Evolutionary conservation across 2,329 filamentous ascomycete genomes (phyloP).

Genomic region (Pseudogymnoascus sp.): DNA sequence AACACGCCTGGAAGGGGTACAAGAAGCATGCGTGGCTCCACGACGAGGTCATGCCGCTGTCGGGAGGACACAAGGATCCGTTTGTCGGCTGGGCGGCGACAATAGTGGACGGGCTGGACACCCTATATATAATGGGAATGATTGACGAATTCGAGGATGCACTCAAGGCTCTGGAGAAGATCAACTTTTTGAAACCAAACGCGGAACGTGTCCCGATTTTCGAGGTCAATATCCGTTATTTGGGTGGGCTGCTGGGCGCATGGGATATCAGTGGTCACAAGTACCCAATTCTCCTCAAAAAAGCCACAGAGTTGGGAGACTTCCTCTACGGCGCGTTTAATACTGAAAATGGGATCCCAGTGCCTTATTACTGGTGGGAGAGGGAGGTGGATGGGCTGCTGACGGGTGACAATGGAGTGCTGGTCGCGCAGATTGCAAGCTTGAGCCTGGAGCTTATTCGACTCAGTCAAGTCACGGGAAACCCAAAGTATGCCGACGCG

Average conservation of each 20-base stretch:
- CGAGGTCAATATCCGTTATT: constrained; percentile 21
- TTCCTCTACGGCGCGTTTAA: constrained; percentile 62
- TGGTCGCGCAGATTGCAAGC: constrained; percentile 11
- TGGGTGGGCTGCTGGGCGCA: constrained; percentile 19
- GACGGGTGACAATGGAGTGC: constrained; percentile 12
- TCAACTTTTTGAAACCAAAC: constrained; percentile 42
- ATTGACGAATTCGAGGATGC: constrained; percentile 69
- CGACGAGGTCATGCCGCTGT: constrained; percentile 71
- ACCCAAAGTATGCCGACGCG: constrained; percentile 66
- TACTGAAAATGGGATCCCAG: constrained; percentile 83
- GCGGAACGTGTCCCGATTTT: constrained; percentile 18
- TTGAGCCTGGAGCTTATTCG: constrained; percentile 63
- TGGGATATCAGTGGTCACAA: constrained; percentile 13
- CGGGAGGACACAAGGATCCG: constrained; percentile 57
- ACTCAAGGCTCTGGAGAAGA: constrained; percentile 54
- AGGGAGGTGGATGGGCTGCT: constrained; percentile 26
- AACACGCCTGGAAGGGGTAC: constrained; percentile 61
- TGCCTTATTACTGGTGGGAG: constrained; percentile 68
- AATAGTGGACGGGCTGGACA: constrained; percentile 70
- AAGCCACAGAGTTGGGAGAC: constrained; percentile 59
- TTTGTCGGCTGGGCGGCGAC: constrained; percentile 88
- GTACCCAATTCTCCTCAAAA: constrained; percentile 42
- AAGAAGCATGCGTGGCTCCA: constrained; percentile 68
- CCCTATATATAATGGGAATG: constrained; percentile 74
- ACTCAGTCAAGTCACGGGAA: constrained; percentile 58